These are phyloP conservation scores for Chaetomium tenue DNA, from an alignment of 495 filamentous ascomycete genomes.

Conservation along the genomic window DNA sequence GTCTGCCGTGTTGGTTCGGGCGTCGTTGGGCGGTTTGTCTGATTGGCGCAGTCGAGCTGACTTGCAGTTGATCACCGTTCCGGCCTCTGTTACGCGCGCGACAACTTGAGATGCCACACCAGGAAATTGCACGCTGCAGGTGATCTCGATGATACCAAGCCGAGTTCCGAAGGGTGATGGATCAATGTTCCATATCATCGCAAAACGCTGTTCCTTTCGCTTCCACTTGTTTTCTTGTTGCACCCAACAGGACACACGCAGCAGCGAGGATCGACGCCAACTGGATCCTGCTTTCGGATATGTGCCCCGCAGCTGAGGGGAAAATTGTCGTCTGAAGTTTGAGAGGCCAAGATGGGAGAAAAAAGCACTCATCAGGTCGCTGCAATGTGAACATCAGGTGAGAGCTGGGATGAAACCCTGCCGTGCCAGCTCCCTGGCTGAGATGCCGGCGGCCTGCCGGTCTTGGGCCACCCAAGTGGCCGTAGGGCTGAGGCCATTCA, in stretches of 20 bases:
- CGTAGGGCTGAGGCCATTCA: slow-evolving; percentile 20
- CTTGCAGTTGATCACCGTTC: slow-evolving; percentile 19
- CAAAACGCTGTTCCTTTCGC: background rate
- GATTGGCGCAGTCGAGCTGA: slow-evolving; percentile 17
- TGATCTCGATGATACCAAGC: background rate
- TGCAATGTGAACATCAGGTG: background rate
- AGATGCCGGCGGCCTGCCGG: background rate
- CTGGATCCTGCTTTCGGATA: too few relatives aligned
- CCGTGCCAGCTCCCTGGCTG: background rate
- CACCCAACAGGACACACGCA: background rate
- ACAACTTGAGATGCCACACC: slow-evolving; percentile 12
- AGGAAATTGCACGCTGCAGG: slow-evolving; percentile 14
- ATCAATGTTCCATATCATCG: background rate
- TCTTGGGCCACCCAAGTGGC: slow-evolving; percentile 10
- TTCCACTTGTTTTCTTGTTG: background rate
- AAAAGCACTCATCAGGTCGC: background rate
- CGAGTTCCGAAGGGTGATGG: background rate
- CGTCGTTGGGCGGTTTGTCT: background rate
- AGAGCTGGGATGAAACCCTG: slow-evolving; percentile 1
- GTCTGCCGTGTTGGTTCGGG: background rate
- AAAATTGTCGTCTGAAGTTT: background rate
- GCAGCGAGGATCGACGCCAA: background rate
- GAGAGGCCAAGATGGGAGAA: background rate
- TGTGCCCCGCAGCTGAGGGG: background rate
- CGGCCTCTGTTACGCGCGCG: slow-evolving; percentile 31